Conservation (phyloP, 2,329 filamentous ascomycete species). For the Xylariaceae sp. region DNA sequence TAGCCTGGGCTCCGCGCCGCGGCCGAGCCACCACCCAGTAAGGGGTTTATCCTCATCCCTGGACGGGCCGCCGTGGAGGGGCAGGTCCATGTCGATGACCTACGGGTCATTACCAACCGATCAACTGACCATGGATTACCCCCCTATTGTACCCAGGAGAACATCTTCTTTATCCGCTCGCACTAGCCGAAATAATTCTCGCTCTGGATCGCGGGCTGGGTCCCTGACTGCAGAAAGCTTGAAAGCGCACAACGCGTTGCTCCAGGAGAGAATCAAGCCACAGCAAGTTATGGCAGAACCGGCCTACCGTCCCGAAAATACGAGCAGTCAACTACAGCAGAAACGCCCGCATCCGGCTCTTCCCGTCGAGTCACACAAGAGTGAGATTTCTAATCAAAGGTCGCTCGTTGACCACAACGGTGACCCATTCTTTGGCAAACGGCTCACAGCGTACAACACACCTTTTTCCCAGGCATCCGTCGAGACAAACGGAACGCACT, state of each 20-base stretch:
- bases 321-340: constrained; percentile 26
- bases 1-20: constrained; percentile 48
- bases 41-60: constrained; percentile 43
- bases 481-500: constrained; percentile 57
- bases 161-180: constrained; percentile 60
- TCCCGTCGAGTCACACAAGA: constrained; percentile 37
- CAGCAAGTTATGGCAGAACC: constrained; percentile 31
- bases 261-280: constrained; percentile 29
- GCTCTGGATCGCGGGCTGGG: constrained; percentile 34
- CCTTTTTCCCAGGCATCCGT: constrained; percentile 60
- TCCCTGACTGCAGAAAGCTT: constrained; percentile 58
- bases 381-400: constrained; percentile 30
- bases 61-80: constrained; percentile 40
- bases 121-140: constrained; percentile 56
- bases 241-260: constrained; percentile 48
- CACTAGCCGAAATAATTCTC: constrained; percentile 51
- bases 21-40: constrained; percentile 40
- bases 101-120: constrained; percentile 43
- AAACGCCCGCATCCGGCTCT: constrained; percentile 31
- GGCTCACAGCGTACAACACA: constrained; percentile 53
- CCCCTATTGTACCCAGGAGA: constrained; percentile 53
- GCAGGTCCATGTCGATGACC: constrained; percentile 45
- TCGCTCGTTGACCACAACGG: constrained; percentile 49
- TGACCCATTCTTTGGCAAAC: constrained; percentile 50
- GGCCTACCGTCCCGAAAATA: constrained; percentile 29